A percentile compares a stretch with the other conserved stretches of the same genome.
Conservation (phyloP, 2,329 filamentous ascomycete species). For the Arthrobotrys musiformis region DNA sequence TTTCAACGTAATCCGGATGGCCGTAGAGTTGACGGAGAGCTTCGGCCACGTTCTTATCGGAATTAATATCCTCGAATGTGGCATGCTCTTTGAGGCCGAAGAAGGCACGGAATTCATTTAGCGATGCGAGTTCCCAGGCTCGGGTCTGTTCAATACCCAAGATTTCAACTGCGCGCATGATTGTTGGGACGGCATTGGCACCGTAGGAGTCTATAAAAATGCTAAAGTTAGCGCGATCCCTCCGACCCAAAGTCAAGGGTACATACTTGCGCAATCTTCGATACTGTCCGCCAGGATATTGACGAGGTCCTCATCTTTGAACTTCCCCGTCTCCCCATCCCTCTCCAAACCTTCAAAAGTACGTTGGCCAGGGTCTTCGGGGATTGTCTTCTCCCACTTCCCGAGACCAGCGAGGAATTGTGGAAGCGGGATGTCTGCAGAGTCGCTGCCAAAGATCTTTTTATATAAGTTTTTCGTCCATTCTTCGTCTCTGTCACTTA, state of each 20-base stretch:
- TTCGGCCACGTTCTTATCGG: conserved; percentile 69
- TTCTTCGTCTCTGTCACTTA: conserved; percentile 60
- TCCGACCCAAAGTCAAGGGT: neutral
- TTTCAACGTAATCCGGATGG: conserved; percentile 74
- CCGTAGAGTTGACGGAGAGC: conserved; percentile 71
- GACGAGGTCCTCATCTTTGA: conserved; percentile 70
- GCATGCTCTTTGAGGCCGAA: conserved; percentile 70
- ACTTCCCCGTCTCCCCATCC: conserved; percentile 67
- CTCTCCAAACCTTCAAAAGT: conserved; percentile 67
- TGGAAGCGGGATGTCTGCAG: conserved; percentile 65
- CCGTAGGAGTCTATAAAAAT: conserved; percentile 42
- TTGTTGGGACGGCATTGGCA: conserved; percentile 67
- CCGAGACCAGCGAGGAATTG: conserved; percentile 74
- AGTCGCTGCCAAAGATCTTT: conserved; percentile 51
- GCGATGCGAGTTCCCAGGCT: conserved; percentile 71
- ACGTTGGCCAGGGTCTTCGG: conserved; percentile 71
- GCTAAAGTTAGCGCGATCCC: neutral
- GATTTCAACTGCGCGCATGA: conserved; percentile 72
- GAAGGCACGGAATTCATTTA: conserved; percentile 74
- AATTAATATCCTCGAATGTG: conserved; percentile 71
- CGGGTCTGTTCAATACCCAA: conserved; percentile 72
- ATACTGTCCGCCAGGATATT: conserved; percentile 70
- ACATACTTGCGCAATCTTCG: conserved; percentile 70
- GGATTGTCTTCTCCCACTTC: conserved; percentile 72
- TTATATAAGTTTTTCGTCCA: conserved; percentile 60